phyloP scores from a whole-genome alignment of 805 yeast genomes.

The Blastobotrys mokoenaii region DNA sequence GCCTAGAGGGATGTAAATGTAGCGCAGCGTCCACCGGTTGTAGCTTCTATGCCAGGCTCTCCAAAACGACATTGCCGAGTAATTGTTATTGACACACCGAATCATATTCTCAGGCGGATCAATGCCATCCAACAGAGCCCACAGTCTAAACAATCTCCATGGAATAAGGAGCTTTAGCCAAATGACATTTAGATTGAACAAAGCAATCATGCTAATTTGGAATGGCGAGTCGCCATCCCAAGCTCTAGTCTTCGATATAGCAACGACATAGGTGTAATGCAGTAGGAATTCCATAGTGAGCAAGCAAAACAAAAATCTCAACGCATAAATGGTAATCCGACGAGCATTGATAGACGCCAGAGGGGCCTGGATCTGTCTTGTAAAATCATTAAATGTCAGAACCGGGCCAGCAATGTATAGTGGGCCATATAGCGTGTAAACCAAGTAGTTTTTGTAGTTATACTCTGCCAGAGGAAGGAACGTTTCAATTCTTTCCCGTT shows the following conservation, averaged over 20 bases:
- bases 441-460: conserved; percentile 53
- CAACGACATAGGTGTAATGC: conserved; percentile 88
- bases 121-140: conserved; percentile 87
- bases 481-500: conserved; percentile 49
- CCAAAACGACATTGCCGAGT: conserved; percentile 93
- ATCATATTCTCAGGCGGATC: conserved; percentile 98
- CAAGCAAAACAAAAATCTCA: conserved; percentile 64
- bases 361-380: conserved; percentile 51
- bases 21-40: conserved; percentile 83
- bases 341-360: conserved; percentile 50
- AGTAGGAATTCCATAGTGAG: conserved; percentile 82
- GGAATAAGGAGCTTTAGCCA: conserved; percentile 92
- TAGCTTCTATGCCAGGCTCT: conserved; percentile 97
- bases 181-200: conserved; percentile 80
- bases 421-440: conserved; percentile 80
- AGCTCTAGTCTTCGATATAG: conserved; percentile 80
- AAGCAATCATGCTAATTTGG: conserved; percentile 89
- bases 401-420: conserved; percentile 93
- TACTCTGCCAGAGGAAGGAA: conserved; percentile 58
- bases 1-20: conserved; percentile 86
- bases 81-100: conserved; percentile 90
- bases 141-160: conserved; percentile 89
- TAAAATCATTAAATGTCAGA: conserved; percentile 82
- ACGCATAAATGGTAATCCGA: conserved; percentile 51
- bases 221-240: conserved; percentile 88